Evolutionary conservation across 2,329 filamentous ascomycete genomes (phyloP).

Genomic region (Fusarium sp.): DNA sequence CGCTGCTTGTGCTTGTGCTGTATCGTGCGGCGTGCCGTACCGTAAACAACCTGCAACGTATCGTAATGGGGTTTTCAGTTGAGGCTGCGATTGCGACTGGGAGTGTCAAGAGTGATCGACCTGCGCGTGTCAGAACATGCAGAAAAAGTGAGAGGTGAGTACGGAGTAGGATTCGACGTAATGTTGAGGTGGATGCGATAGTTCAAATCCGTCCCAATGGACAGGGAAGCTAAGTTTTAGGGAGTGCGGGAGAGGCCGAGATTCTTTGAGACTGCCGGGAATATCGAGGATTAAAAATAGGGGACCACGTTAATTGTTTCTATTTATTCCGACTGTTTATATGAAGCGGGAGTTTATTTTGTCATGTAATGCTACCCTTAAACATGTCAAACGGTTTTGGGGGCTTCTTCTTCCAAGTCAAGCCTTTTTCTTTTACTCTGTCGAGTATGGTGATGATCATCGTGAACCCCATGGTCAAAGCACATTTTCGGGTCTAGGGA

Average conservation of each 20-base stretch:
- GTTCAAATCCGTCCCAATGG: conserved; percentile 3
- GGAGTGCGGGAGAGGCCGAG: conserved; percentile 32
- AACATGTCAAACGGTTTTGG: neutral
- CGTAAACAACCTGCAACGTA: neutral
- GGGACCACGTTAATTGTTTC: neutral
- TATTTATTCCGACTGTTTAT: neutral
- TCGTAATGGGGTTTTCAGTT: conserved; percentile 4
- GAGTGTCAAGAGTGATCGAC: conserved; percentile 25
- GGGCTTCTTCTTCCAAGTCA: neutral
- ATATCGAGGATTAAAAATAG: conserved; percentile 17
- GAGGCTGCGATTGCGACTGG: conserved; percentile 19
- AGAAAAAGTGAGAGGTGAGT: conserved; percentile 34
- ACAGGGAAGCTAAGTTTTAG: conserved; percentile 22
- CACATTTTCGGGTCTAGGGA: conserved; percentile 4
- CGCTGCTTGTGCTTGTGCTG: conserved; percentile 8
- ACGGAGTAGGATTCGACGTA: conserved; percentile 15
- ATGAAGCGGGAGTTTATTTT: neutral
- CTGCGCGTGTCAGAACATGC: conserved; percentile 22
- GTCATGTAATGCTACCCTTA: neutral
- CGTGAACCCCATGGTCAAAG: conserved; percentile 1
- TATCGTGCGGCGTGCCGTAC: neutral
- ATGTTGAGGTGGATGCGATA: conserved; percentile 1
- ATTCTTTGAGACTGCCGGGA: conserved; percentile 16
- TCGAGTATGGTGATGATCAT: neutral
- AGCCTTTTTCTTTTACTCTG: neutral